These are phyloP conservation scores for Phytopythium vexans DNA, from an alignment of 352 stramenopile genomes.

Conservation along the genomic window DNA sequence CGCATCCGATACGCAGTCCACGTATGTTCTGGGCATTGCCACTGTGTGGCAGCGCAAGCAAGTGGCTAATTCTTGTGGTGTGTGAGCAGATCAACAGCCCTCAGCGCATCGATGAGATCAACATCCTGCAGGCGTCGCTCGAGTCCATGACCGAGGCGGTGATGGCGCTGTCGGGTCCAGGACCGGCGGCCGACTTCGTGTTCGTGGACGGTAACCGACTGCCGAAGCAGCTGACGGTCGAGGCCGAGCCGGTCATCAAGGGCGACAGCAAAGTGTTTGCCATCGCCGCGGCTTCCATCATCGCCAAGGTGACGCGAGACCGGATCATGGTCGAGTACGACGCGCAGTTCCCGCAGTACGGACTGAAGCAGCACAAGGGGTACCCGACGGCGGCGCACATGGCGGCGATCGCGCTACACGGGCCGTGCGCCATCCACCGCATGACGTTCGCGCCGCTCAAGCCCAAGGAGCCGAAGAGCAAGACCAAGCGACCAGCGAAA, in stretches of 20 bases:
- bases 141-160: constrained; percentile 93
- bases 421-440: constrained; percentile 93
- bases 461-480: constrained; percentile 29
- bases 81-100: constrained; percentile 38
- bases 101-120: constrained; percentile 97
- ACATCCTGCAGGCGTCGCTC: constrained; percentile 98
- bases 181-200: constrained; percentile 63
- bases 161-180: constrained; percentile 37
- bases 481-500: constrained; percentile 14
- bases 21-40: constrained; percentile 10
- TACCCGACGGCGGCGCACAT: constrained; percentile 95
- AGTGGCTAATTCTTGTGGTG: too few species aligned
- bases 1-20: constrained; percentile 88
- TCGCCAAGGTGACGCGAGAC: constrained; percentile 98
- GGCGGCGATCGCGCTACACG: constrained; percentile 81
- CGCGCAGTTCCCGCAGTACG: constrained; percentile 91
- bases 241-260: constrained; percentile 92
- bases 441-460: constrained; percentile 97
- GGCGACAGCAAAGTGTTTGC: constrained; percentile 95
- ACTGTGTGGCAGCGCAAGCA: neutral
- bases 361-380: constrained; percentile 96
- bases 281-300: constrained; percentile 97
- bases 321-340: constrained; percentile 96
- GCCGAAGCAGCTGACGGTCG: constrained; percentile 82
- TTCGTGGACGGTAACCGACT: constrained; percentile 96